Evolutionary conservation across 768 basidiomycete species (phyloP).

Genomic region (Lactarius quietus): DNA sequence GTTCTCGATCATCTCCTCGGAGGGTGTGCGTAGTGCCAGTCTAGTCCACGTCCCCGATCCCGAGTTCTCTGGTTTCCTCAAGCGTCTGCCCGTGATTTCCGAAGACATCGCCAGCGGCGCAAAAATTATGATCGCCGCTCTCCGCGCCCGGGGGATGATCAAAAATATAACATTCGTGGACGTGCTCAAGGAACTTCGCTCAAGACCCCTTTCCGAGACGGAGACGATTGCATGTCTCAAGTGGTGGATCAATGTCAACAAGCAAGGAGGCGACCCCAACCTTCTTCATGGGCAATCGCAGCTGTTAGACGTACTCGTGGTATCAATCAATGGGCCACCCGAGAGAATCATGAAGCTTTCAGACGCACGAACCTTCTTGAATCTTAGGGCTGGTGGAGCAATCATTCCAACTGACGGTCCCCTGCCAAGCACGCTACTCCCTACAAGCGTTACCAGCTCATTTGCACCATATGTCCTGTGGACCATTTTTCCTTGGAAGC

Average conservation of each 20-base stretch:
- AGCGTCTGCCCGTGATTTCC: constrained; percentile 71
- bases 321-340: constrained; percentile 42
- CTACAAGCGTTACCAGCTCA: constrained; percentile 57
- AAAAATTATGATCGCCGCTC: constrained; percentile 50
- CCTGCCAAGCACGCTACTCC: constrained; percentile 69
- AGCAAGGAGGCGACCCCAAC: constrained; percentile 35
- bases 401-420: constrained; percentile 72
- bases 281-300: constrained; percentile 49
- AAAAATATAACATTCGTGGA: constrained; percentile 77
- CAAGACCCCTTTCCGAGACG: constrained; percentile 60
- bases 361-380: constrained; percentile 68
- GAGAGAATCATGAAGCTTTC: constrained; percentile 66
- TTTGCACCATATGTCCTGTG: constrained; percentile 50
- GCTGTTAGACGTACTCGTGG: constrained; percentile 67
- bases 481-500: constrained; percentile 69
- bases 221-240: constrained; percentile 81
- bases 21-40: constrained; percentile 61
- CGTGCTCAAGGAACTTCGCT: constrained; percentile 71
- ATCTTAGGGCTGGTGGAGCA: constrained; percentile 50
- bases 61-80: constrained; percentile 70
- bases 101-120: constrained; percentile 54
- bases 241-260: constrained; percentile 71
- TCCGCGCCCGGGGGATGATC: constrained; percentile 63
- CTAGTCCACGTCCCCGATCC: constrained; percentile 74
- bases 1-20: constrained; percentile 72